These are phyloP conservation scores for Dictyostelium purpureum DNA, from an alignment of 78 protist genomes.

Conservation along the genomic window DNA sequence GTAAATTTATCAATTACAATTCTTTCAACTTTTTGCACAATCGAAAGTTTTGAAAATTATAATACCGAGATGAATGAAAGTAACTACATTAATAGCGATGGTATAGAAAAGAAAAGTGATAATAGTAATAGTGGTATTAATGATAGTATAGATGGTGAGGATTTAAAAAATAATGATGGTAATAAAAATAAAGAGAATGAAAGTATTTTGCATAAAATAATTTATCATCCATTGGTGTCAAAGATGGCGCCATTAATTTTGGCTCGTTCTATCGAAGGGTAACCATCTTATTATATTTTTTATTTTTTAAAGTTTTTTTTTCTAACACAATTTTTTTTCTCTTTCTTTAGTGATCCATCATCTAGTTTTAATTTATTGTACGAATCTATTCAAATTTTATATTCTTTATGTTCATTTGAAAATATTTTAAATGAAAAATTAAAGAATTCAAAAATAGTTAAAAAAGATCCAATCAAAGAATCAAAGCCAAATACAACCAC, in stretches of 20 bases:
- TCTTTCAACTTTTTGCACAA: constrained; percentile 31
- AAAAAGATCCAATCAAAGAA: not conserved
- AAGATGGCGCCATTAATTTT: not conserved
- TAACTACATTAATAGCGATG: not conserved
- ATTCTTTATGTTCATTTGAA: constrained; percentile 19
- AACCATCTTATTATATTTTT: not conserved
- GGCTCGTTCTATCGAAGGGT: not conserved
- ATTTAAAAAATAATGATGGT: not conserved
- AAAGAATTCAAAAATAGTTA: not conserved
- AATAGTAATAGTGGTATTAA: too few relatives aligned
- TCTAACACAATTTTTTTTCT: not conserved
- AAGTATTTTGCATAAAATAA: not conserved
- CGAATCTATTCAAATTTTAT: not conserved
- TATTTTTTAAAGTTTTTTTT: not conserved
- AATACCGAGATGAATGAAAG: too few relatives aligned
- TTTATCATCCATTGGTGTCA: not conserved
- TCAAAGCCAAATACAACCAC: not conserved
- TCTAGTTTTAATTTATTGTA: not conserved
- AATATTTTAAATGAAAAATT: constrained; percentile 1
- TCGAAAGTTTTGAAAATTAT: too few relatives aligned
- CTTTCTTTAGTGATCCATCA: not conserved
- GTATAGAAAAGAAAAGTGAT: not conserved
- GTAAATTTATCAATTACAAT: constrained; percentile 11
- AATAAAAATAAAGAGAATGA: not conserved
- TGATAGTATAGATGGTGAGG: not conserved